A percentile compares a stretch with the other conserved stretches of the same genome.
phyloP scores from a whole-genome alignment of 345 rosid species.

The Salix caprea region DNA sequence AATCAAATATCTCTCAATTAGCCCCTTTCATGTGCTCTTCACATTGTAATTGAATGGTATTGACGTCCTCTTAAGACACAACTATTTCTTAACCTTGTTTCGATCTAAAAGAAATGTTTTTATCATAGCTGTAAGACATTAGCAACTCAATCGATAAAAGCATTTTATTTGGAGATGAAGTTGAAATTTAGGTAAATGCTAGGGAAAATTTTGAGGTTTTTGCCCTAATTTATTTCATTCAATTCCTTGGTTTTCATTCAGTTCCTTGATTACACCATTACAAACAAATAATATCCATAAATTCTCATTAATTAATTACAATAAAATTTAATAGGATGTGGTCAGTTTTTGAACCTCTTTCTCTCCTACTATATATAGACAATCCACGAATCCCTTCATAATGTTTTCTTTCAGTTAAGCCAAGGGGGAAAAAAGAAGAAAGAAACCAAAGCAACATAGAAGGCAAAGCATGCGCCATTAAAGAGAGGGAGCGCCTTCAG shows the following conservation, averaged over 20 bases:
- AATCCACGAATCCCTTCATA: slow-evolving; percentile 3
- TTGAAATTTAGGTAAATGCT: no score
- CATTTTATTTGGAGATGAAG: no score
- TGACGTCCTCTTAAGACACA: no score
- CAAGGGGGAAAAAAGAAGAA: neutral
- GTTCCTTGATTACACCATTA: slow-evolving; percentile 16
- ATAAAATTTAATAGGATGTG: neutral
- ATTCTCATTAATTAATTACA: neutral
- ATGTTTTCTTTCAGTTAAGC: slow-evolving; percentile 26
- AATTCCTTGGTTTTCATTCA: slow-evolving; percentile 13
- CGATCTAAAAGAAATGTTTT: no score
- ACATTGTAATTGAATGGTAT: no score
- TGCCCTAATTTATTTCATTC: neutral
- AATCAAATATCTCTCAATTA: no score
- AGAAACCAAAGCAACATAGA: neutral
- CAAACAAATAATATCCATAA: slow-evolving; percentile 4
- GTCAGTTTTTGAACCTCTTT: slow-evolving; percentile 19
- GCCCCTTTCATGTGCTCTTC: no score
- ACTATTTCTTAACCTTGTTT: no score
- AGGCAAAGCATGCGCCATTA: slow-evolving; percentile 21
- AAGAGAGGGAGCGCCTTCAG: slow-evolving; percentile 9
- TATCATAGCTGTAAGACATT: no score
- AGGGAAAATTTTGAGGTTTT: no score
- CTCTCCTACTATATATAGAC: slow-evolving; percentile 2
- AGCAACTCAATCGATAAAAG: no score